Percentiles rank a stretch among this genome's conserved stretches.
These are phyloP conservation scores for Fusarium sacchari DNA, from an alignment of 2,329 filamentous ascomycete genomes.

Conservation along the genomic window DNA sequence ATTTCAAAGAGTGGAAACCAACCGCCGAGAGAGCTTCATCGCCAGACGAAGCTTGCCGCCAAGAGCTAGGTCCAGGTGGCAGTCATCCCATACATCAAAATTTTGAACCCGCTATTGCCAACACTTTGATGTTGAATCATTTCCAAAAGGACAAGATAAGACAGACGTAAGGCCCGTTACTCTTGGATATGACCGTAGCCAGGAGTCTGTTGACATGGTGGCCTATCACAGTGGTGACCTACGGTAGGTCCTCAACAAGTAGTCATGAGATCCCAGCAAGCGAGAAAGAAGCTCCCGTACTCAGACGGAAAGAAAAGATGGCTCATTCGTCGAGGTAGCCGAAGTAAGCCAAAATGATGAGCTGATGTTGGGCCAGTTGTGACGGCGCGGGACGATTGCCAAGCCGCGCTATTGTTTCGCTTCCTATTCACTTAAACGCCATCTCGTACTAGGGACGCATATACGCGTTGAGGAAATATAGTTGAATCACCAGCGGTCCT, in stretches of 20 bases:
- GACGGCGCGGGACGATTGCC: background rate
- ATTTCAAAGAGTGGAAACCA: slow-evolving; percentile 19
- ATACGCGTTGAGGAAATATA: accelerated
- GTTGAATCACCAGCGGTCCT: accelerated
- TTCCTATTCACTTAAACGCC: background rate
- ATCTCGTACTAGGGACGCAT: accelerated
- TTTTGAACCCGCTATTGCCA: background rate
- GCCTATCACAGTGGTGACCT: accelerated
- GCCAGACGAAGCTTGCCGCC: slow-evolving; percentile 1
- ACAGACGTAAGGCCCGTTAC: accelerated
- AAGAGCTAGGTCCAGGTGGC: background rate
- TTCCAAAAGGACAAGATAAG: accelerated
- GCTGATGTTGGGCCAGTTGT: background rate
- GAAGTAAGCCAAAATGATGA: background rate
- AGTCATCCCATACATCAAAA: accelerated
- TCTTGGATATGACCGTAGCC: too few species aligned
- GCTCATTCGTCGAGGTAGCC: background rate
- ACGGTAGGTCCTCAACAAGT: accelerated
- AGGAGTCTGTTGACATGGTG: accelerated
- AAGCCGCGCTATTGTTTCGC: background rate
- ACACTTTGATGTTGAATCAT: accelerated
- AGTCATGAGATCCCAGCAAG: background rate
- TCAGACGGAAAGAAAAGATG: accelerated
- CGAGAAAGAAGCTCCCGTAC: accelerated
- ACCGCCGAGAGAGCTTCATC: slow-evolving; percentile 8